These are phyloP conservation scores for Cladophialophora yegresii DNA, from an alignment of 2,329 filamentous ascomycete species.

Conservation along the genomic window DNA sequence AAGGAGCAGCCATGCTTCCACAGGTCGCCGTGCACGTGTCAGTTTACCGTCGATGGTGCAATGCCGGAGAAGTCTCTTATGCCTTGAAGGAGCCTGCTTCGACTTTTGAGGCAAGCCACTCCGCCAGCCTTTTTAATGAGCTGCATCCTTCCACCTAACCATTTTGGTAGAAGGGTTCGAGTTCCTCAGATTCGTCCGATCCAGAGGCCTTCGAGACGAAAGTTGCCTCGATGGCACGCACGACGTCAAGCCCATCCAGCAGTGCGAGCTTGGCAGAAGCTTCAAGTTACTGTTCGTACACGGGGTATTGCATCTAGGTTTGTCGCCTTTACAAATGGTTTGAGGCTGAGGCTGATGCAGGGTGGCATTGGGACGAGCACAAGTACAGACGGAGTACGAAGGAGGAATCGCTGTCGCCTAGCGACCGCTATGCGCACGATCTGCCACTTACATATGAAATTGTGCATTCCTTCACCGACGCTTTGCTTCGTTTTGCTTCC, in stretches of 20 bases:
- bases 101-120: no score
- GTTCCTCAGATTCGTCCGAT: background rate
- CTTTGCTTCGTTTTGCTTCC: no score
- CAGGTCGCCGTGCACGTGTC: background rate
- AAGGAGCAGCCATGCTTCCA: slow-evolving; percentile 2
- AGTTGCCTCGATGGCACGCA: background rate
- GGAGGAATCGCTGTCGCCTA: background rate
- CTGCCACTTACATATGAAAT: slow-evolving; percentile 10
- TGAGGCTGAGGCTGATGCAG: slow-evolving; percentile 6
- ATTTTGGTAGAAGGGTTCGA: background rate
- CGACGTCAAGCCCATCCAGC: background rate
- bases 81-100: background rate
- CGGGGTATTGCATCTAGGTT: background rate
- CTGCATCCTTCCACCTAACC: background rate
- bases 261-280: background rate
- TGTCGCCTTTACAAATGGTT: slow-evolving; percentile 2
- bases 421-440: background rate
- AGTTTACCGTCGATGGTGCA: background rate
- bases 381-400: background rate
- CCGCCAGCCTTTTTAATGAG: background rate
- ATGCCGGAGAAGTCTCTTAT: background rate
- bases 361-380: background rate
- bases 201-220: background rate
- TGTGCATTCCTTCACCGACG: background rate
- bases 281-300: background rate